Conservation (phyloP, 1,284 basidiomycete genomes). For the Fomitiporia mediterranea region DNA sequence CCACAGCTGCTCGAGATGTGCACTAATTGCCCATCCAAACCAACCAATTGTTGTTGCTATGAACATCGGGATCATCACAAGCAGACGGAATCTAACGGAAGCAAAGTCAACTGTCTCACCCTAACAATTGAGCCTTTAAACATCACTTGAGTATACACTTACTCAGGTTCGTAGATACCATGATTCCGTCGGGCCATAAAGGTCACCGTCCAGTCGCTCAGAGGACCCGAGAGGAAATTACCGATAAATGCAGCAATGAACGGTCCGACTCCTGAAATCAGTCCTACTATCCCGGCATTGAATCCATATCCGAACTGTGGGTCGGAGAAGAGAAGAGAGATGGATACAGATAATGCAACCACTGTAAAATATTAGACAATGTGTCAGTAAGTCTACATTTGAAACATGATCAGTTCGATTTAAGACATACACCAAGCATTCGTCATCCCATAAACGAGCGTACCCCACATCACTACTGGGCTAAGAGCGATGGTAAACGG, state of each 20-base stretch:
- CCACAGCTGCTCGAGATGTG: conserved; percentile 20
- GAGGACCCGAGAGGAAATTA: conserved; percentile 19
- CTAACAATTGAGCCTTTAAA: too few species aligned
- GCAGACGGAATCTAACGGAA: conserved; percentile 18
- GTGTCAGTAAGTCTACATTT: not conserved
- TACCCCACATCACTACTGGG: conserved; percentile 21
- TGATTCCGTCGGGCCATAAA: conserved; percentile 18
- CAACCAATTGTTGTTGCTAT: conserved; percentile 21
- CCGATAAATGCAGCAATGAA: conserved; percentile 21
- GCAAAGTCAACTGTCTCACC: not conserved
- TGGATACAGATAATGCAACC: conserved; percentile 21
- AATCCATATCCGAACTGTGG: conserved; percentile 21
- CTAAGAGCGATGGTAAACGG: conserved; percentile 20
- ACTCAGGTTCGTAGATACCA: conserved; percentile 22
- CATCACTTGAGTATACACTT: too few species aligned
- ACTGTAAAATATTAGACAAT: conserved; percentile 9
- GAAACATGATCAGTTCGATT: not conserved
- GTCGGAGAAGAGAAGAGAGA: conserved; percentile 21
- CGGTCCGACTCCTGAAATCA: conserved; percentile 22
- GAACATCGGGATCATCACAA: conserved; percentile 21
- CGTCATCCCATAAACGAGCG: conserved; percentile 22
- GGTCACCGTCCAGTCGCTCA: conserved; percentile 21
- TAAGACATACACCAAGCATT: conserved; percentile 19
- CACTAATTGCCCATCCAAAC: conserved; percentile 24
- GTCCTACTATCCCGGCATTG: conserved; percentile 18